A percentile compares a stretch with the other conserved stretches of the same genome.
phyloP scores from a whole-genome alignment of 139 green algal species.

The Ettlia oleoabundans region DNA sequence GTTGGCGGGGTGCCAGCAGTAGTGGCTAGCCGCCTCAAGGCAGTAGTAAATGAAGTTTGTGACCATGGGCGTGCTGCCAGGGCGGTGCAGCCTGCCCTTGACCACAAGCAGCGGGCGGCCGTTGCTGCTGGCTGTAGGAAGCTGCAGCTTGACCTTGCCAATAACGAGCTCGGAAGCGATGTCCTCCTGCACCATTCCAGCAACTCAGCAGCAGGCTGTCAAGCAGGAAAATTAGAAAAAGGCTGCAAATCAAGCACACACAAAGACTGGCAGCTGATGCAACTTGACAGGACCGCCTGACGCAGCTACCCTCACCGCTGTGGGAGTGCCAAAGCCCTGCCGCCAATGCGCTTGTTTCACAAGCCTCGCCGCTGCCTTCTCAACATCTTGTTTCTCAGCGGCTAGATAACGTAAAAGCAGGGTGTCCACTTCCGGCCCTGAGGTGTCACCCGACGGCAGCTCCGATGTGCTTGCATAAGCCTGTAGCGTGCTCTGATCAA shows the following conservation, averaged over 20 bases:
- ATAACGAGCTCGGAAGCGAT: not conserved
- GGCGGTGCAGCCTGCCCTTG: slow-evolving; percentile 1
- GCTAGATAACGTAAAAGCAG: slow-evolving; percentile 19
- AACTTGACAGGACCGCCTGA: too few relatives aligned
- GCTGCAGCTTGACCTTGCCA: slow-evolving; percentile 26
- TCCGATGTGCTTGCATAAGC: not conserved
- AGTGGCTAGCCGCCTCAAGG: not conserved
- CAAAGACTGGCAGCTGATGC: too few relatives aligned
- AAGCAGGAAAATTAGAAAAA: not conserved
- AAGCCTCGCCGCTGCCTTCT: not conserved
- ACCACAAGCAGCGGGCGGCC: slow-evolving; percentile 18
- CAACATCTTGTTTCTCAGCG: slow-evolving; percentile 2
- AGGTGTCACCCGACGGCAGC: not conserved
- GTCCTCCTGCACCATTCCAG: not conserved
- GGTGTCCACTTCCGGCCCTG: not conserved
- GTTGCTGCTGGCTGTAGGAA: not conserved
- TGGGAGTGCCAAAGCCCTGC: not conserved
- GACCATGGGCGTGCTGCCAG: not conserved
- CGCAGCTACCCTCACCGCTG: not conserved
- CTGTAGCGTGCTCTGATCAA: not conserved
- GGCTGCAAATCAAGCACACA: not conserved
- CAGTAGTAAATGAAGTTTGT: slow-evolving; percentile 14
- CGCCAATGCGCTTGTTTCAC: not conserved
- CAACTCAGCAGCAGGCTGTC: not conserved
- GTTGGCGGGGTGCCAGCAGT: slow-evolving; percentile 1